Evolutionary conservation across 306 rosid species (phyloP), one percentile per base, ranked within the genome.

Genomic region (Crotalaria pallida): DNA sequence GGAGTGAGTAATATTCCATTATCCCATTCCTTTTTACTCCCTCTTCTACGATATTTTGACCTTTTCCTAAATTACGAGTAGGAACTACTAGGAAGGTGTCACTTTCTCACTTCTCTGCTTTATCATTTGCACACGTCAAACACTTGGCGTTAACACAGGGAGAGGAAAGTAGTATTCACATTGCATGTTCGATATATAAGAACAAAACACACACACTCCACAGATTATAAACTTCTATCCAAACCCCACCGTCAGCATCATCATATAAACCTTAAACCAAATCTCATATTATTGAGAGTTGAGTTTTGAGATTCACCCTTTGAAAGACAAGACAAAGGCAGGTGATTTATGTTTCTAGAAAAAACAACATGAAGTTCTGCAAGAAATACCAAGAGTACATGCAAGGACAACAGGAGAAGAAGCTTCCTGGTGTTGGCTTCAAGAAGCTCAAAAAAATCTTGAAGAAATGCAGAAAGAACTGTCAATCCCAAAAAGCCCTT

Each of bases 401-500:
- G 92, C 89, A 86, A 75, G 85, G 83, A 51, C 96, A 94, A 51
- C 96, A 94, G 61, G 78, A 84, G 84, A 79, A 81, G 61, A 85
- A 88, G 43, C 86, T 88, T 11, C 98, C 96, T 5, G 96, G 41
- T 40, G 86, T 94, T 72, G 95, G 92, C 10, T 85, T 94, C 79
- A 94, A 94, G 84, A 89, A 87, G 80, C 97, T 87, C 50, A 94
- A 94, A 83, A 94, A 88, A 79, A 88, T 88, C 57, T 74, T 94
- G 78, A 94, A 91, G 80, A 91, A 62, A 56, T 94, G 97, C 79
- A 78, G 88, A 1, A 59, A 67, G 34, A 74, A 85, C 19, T 79
- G 61, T 56, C 84, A 77, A 6, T 52, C 90, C 34, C 82, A 68
- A 9, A 62, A 85, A 15, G 41, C 26, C 77, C 55, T 69, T 40